A percentile compares a stretch with the other conserved stretches of the same genome.
Conservation (phyloP, 2,329 filamentous ascomycete species). For the Colletotrichum eremochloae region DNA sequence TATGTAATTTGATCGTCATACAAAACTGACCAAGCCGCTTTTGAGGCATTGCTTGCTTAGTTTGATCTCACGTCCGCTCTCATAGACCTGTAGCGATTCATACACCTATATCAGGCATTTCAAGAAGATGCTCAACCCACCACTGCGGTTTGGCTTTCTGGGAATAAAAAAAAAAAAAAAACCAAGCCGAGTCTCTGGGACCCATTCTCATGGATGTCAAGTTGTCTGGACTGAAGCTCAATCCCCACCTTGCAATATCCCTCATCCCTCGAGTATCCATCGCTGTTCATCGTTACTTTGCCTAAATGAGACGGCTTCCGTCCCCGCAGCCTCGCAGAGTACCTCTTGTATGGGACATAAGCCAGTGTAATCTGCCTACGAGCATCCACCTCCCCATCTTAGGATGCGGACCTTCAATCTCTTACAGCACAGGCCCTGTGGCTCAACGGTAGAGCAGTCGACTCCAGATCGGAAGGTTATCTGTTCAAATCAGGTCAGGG, state of each 20-base stretch:
- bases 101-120: not conserved
- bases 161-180: no score
- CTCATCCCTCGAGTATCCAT: not conserved
- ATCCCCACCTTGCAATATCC: not conserved
- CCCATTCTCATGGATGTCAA: not conserved
- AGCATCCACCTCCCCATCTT: not conserved
- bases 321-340: not conserved
- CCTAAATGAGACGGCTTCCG: not conserved
- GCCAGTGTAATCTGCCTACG: rapidly evolving
- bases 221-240: conserved; percentile 6
- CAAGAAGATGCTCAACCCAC: not conserved
- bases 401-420: not conserved
- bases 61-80: not conserved
- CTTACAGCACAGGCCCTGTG: not conserved
- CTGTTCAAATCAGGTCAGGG: conserved; percentile 18
- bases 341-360: not conserved
- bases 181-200: not conserved
- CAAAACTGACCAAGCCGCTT: not conserved
- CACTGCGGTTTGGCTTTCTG: not conserved
- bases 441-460: conserved; percentile 16
- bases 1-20: not conserved
- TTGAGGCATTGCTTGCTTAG: not conserved
- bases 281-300: not conserved
- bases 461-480: conserved; percentile 28
- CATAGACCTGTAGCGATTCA: not conserved